These are phyloP conservation scores for Elongisporangium senticosum DNA, from an alignment of 352 stramenopile species.

Conservation along the genomic window DNA sequence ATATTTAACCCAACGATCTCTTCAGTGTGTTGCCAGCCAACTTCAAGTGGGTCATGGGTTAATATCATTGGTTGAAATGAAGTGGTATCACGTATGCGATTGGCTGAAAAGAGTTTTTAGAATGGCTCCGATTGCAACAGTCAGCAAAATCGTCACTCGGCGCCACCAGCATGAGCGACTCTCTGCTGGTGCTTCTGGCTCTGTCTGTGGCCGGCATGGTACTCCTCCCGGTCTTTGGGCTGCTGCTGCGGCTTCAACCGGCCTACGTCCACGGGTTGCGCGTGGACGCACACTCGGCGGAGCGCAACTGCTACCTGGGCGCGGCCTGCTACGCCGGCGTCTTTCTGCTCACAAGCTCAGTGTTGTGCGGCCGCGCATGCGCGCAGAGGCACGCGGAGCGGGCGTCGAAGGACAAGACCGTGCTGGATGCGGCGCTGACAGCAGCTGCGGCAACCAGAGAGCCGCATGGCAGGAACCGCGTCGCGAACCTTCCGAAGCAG, in stretches of 20 bases:
- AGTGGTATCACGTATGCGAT: neutral
- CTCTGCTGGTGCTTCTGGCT: conserved; percentile 28
- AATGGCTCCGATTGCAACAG: conserved; percentile 3
- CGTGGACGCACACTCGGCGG: conserved; percentile 26
- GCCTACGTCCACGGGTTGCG: conserved; percentile 51
- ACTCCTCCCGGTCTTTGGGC: conserved; percentile 48
- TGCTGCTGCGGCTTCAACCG: conserved; percentile 52
- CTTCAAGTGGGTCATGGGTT: neutral
- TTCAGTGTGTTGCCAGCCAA: neutral
- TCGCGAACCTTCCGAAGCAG: neutral
- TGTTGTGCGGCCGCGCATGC: conserved; percentile 14
- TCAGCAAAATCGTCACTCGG: conserved; percentile 1
- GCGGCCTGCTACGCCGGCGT: conserved; percentile 40
- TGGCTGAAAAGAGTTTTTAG: neutral
- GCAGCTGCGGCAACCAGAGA: neutral
- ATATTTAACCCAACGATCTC: neutral
- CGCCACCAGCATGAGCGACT: conserved; percentile 20
- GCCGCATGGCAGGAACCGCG: neutral
- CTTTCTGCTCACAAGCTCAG: conserved; percentile 23
- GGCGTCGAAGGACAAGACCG: conserved; percentile 17
- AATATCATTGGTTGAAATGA: conserved; percentile 6
- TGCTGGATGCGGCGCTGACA: conserved; percentile 10
- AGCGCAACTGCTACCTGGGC: conserved; percentile 61
- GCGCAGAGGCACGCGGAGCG: neutral
- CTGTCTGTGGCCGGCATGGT: conserved; percentile 44